These are phyloP conservation scores for Trichosporon ovoides DNA, from an alignment of 1,284 basidiomycete species.

Conservation along the genomic window DNA sequence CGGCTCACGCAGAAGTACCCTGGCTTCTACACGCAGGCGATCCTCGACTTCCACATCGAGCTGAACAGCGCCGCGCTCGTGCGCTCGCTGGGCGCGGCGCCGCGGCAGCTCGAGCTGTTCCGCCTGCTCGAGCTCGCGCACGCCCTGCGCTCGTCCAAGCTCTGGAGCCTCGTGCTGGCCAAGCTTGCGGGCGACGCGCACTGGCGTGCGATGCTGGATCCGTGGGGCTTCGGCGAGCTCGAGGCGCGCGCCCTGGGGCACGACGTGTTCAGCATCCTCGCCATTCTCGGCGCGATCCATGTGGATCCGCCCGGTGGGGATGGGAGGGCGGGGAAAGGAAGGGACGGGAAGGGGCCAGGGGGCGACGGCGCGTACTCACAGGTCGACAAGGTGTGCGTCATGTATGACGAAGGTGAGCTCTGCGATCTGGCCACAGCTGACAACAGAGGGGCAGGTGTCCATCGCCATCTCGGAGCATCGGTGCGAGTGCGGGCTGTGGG, in stretches of 20 bases:
- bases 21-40: conserved; percentile 19
- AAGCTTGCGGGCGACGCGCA: conserved; percentile 7
- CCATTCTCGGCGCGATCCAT: conserved; percentile 11
- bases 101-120: conserved; percentile 11
- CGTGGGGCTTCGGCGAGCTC: conserved; percentile 13
- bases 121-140: conserved; percentile 17
- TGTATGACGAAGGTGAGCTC: not conserved
- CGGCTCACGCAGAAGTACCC: conserved; percentile 17
- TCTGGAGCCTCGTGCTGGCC: conserved; percentile 19
- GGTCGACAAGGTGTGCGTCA: conserved; percentile 3
- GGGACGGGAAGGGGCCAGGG: conserved; percentile 9
- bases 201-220: conserved; percentile 19
- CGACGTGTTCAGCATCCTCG: conserved; percentile 11
- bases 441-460: not conserved
- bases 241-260: conserved; percentile 12
- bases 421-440: not conserved
- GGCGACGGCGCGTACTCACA: not conserved
- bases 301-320: conserved; percentile 9
- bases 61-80: conserved; percentile 15
- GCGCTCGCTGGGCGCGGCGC: conserved; percentile 6
- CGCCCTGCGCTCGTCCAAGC: conserved; percentile 5
- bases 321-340: not conserved
- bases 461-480: conserved; percentile 4
- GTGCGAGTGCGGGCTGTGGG: not conserved
- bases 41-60: conserved; percentile 23